These are phyloP conservation scores for Neurospora sp. DNA, from an alignment of 495 filamentous ascomycete genomes.

Conservation along the genomic window DNA sequence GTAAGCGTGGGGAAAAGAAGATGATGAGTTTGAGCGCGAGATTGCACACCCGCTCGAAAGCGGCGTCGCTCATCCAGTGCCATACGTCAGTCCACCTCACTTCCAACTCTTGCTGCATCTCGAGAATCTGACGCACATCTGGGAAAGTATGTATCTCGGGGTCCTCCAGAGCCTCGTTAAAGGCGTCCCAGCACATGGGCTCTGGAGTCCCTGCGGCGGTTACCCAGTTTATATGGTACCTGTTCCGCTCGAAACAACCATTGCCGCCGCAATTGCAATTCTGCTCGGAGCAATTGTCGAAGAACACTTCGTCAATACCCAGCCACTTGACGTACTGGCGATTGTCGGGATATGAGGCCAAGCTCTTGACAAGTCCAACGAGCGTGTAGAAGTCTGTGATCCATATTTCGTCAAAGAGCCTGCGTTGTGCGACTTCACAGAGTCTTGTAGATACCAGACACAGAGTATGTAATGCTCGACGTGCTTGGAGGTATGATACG, in stretches of 20 bases:
- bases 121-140: not conserved
- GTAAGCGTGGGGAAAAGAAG: not conserved
- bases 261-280: not conserved
- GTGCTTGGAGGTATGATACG: not conserved
- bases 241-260: not conserved
- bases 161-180: not conserved
- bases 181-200: not conserved
- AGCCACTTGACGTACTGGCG: accelerated
- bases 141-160: not conserved
- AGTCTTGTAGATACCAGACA: not conserved
- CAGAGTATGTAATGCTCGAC: not conserved
- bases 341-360: not conserved
- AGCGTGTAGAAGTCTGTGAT: not conserved
- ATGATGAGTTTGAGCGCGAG: not conserved
- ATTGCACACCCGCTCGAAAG: not conserved
- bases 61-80: not conserved
- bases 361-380: not conserved
- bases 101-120: not conserved
- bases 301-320: not conserved
- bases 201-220: too few relatives aligned
- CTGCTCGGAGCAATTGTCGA: not conserved
- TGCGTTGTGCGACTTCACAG: not conserved
- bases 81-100: not conserved
- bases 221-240: not conserved
- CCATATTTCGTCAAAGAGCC: not conserved